Evolutionary conservation across 768 basidiomycete genomes (phyloP).

Genomic region (Boletales sp.): DNA sequence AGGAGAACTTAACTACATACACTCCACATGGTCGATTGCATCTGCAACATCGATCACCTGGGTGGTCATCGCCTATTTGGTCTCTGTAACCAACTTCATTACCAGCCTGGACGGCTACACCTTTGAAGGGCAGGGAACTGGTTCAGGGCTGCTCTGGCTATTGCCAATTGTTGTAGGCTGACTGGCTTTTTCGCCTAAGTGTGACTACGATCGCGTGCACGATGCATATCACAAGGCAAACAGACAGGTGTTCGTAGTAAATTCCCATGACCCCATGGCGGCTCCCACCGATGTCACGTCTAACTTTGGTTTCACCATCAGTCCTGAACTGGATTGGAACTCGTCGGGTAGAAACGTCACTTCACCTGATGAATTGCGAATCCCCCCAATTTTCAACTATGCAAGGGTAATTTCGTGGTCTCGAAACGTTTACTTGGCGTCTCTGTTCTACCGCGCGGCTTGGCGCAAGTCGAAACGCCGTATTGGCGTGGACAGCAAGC

Average conservation of each 20-base stretch:
- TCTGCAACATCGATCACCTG: slow-evolving; percentile 37
- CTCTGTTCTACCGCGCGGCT: slow-evolving; percentile 11
- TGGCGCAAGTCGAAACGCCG: not conserved
- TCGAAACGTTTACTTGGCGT: slow-evolving; percentile 12
- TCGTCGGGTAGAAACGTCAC: not conserved
- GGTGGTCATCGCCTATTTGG: slow-evolving; percentile 42
- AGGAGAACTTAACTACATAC: slow-evolving; percentile 34
- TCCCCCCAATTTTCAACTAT: slow-evolving; percentile 25
- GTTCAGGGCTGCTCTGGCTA: slow-evolving; percentile 44
- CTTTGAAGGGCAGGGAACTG: slow-evolving; percentile 37
- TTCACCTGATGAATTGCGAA: slow-evolving; percentile 24
- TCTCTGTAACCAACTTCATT: slow-evolving; percentile 13
- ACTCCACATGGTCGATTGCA: too few relatives aligned
- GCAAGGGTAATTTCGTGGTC: slow-evolving; percentile 21
- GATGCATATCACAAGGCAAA: slow-evolving; percentile 16
- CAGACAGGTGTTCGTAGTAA: not conserved
- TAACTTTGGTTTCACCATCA: slow-evolving; percentile 16
- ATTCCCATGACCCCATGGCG: not conserved
- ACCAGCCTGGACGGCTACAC: slow-evolving; percentile 15
- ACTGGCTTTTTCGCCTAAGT: slow-evolving; percentile 39
- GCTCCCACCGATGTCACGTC: not conserved
- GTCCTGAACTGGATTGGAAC: slow-evolving; percentile 1
- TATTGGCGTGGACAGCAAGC: not conserved
- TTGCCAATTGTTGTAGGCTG: slow-evolving; percentile 40
- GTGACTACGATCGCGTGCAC: slow-evolving; percentile 31